These are phyloP conservation scores for Lactarius evosmus DNA, from an alignment of 768 basidiomycete species.

Conservation along the genomic window DNA sequence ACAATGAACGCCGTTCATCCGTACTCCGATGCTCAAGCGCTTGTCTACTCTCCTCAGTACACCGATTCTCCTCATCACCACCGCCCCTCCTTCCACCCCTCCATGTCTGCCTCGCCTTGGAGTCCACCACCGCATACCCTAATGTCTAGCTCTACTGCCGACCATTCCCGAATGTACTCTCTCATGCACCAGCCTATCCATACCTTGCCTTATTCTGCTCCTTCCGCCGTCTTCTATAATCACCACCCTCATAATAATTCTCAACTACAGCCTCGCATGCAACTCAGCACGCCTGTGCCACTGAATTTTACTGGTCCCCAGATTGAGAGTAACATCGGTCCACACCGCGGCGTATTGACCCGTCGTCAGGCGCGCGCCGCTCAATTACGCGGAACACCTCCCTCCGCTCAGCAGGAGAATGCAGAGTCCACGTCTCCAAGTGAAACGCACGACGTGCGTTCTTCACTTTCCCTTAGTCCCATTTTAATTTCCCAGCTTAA, in stretches of 20 bases:
- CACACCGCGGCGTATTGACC: conserved; percentile 24
- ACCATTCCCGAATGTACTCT: conserved; percentile 29
- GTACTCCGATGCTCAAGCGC: conserved; percentile 26
- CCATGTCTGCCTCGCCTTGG: conserved; percentile 30
- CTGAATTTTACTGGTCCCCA: conserved; percentile 24
- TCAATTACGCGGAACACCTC: conserved; percentile 20
- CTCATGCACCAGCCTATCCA: conserved; percentile 30
- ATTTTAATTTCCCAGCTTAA: conserved; percentile 9
- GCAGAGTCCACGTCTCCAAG: conserved; percentile 13
- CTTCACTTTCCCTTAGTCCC: not conserved
- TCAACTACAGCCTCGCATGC: conserved; percentile 22
- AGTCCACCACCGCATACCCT: conserved; percentile 27
- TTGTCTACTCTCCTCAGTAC: conserved; percentile 26
- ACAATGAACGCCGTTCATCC: conserved; percentile 26
- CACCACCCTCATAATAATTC: conserved; percentile 19
- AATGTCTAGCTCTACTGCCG: conserved; percentile 25
- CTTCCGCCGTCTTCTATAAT: conserved; percentile 25
- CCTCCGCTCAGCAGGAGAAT: conserved; percentile 9
- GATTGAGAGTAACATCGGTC: conserved; percentile 28
- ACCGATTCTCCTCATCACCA: conserved; percentile 27
- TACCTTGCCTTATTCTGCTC: conserved; percentile 29
- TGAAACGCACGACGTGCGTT: conserved; percentile 27
- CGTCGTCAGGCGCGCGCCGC: conserved; percentile 28
- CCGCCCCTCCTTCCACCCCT: conserved; percentile 23
- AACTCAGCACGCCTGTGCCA: conserved; percentile 19